phyloP scores from a whole-genome alignment of 371 early-diverging fungal species.

The Coemansia sp. region DNA sequence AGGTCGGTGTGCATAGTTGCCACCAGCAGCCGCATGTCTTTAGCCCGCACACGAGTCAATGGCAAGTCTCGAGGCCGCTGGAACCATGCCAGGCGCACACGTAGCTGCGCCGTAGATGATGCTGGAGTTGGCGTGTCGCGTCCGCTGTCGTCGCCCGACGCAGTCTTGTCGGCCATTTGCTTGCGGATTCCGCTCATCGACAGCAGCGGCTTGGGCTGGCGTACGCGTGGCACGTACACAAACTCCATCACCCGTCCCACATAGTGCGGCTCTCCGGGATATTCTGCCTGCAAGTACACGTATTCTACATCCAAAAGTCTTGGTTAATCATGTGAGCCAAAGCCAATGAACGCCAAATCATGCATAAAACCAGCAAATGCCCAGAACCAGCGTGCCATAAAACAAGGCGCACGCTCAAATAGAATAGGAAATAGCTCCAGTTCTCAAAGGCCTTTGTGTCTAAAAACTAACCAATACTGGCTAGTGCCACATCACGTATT shows the following conservation, averaged over 20 bases:
- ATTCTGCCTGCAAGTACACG: slow-evolving; percentile 76
- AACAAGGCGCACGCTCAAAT: background rate
- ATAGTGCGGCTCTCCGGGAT: slow-evolving; percentile 73
- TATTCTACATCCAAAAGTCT: slow-evolving; percentile 56
- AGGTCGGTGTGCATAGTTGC: slow-evolving; percentile 89
- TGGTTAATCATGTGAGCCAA: slow-evolving; percentile 1
- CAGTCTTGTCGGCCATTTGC: slow-evolving; percentile 3
- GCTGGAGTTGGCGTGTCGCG: slow-evolving; percentile 10
- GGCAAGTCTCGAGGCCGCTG: slow-evolving; percentile 79
- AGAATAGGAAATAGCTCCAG: background rate
- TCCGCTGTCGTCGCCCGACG: background rate
- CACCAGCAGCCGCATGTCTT: slow-evolving; percentile 72
- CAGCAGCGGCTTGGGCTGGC: slow-evolving; percentile 33
- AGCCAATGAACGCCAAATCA: background rate
- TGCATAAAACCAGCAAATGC: background rate
- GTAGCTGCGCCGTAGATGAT: slow-evolving; percentile 33
- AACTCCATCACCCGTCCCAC: slow-evolving; percentile 85
- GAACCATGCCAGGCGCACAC: slow-evolving; percentile 76
- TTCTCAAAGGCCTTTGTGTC: too few relatives aligned
- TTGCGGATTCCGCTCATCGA: slow-evolving; percentile 5
- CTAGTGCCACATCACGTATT: background rate
- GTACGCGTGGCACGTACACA: slow-evolving; percentile 52
- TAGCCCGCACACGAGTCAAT: slow-evolving; percentile 57
- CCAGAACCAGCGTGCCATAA: background rate
- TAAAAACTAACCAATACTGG: too few relatives aligned